Percentiles rank a stretch among this genome's conserved stretches.
These are phyloP conservation scores for Geranium incanum DNA, from an alignment of 441 rosid genomes.

Conservation along the genomic window DNA sequence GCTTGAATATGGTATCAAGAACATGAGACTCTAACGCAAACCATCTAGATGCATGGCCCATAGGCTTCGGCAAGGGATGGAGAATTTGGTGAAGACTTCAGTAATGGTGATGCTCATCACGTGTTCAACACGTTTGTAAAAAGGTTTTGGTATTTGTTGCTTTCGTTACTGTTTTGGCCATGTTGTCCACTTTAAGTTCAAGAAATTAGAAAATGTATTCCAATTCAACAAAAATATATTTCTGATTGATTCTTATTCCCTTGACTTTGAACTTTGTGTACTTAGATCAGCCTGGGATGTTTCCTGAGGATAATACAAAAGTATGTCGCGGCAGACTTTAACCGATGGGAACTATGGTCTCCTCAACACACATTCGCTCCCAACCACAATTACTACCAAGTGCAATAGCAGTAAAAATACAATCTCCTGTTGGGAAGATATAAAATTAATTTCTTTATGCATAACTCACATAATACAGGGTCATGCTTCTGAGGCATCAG, in stretches of 20 bases:
- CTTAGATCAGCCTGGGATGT: too few relatives aligned
- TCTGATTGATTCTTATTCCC: too few relatives aligned
- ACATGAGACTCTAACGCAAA: not conserved
- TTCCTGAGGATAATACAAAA: too few relatives aligned
- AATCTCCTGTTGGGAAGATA: not conserved
- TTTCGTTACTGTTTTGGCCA: too few relatives aligned
- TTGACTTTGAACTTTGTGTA: too few relatives aligned
- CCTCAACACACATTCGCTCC: not conserved
- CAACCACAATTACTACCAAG: not conserved
- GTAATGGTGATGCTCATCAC: not conserved
- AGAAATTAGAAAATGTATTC: too few relatives aligned
- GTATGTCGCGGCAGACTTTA: too few relatives aligned
- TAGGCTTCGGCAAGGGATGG: not conserved
- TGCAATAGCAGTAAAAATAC: not conserved
- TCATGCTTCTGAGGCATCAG: not conserved
- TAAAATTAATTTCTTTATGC: not conserved
- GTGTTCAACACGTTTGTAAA: not conserved
- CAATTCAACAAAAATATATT: too few relatives aligned
- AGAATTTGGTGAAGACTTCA: not conserved
- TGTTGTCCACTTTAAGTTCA: too few relatives aligned
- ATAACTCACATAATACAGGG: not conserved
- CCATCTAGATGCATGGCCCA: not conserved
- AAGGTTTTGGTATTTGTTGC: too few relatives aligned
- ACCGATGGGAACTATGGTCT: not conserved
- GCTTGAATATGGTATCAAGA: not conserved